Conservation (phyloP, 2,329 filamentous ascomycete species). For the Claviceps purpurea region DNA sequence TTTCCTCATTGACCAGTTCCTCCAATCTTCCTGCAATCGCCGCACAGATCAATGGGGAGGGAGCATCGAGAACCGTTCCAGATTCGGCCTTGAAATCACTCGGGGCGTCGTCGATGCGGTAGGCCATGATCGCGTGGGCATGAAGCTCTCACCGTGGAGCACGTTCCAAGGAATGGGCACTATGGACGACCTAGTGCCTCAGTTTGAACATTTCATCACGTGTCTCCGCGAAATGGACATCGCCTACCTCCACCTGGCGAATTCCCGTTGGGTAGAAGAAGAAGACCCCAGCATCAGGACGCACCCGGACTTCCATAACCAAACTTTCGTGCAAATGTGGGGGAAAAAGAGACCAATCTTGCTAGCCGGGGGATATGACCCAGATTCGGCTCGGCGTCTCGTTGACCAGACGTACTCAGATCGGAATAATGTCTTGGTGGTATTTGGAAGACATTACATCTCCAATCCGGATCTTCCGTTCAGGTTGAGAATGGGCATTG, state of each 20-base stretch:
- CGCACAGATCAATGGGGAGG: slow-evolving; percentile 40
- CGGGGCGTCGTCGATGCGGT: slow-evolving; percentile 24
- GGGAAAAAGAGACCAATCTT: not conserved
- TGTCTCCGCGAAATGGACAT: slow-evolving; percentile 38
- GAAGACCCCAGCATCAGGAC: not conserved
- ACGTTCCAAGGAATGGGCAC: slow-evolving; percentile 46
- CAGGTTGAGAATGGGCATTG: slow-evolving; percentile 14
- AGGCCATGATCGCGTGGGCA: slow-evolving; percentile 37
- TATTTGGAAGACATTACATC: slow-evolving; percentile 18
- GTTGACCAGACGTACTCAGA: slow-evolving; percentile 20
- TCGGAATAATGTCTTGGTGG: slow-evolving; percentile 13
- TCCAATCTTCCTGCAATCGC: slow-evolving; percentile 35
- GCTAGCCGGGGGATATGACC: not conserved
- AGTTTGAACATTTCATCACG: slow-evolving; percentile 45
- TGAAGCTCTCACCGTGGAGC: slow-evolving; percentile 48
- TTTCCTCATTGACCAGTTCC: slow-evolving; percentile 49
- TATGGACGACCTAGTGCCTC: slow-evolving; percentile 49
- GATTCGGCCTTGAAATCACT: slow-evolving; percentile 38
- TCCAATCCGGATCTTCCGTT: slow-evolving; percentile 17
- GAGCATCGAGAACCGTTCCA: slow-evolving; percentile 35
- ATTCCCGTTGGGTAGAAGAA: slow-evolving; percentile 31
- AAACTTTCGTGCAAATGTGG: not conserved
- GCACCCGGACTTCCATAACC: not conserved
- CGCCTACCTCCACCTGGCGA: slow-evolving; percentile 48
- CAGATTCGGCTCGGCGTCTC: slow-evolving; percentile 1